A percentile compares a stretch with the other conserved stretches of the same genome.
phyloP scores from a whole-genome alignment of 192 early-diverging fungal species.

The Fimicolochytrium jonesii region DNA sequence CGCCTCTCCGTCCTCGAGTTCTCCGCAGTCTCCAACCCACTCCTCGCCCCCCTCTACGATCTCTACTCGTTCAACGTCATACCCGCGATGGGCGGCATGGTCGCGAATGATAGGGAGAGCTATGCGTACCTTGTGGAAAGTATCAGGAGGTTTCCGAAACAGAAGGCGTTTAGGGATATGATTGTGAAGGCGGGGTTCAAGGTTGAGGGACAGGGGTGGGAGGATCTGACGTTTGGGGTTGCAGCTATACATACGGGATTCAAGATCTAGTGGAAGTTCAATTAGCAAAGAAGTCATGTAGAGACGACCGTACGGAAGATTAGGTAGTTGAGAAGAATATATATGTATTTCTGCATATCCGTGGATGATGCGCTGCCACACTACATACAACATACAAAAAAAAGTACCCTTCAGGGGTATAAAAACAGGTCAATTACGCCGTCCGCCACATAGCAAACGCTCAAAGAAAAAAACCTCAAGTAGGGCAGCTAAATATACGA shows the following conservation, averaged over 20 bases:
- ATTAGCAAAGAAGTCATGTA: too few relatives aligned
- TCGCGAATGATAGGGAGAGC: constrained; percentile 84
- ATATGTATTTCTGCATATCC: too few relatives aligned
- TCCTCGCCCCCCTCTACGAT: constrained; percentile 83
- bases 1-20: constrained; percentile 97
- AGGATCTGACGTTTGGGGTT: constrained; percentile 96
- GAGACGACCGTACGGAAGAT: too few relatives aligned
- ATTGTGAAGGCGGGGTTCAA: constrained; percentile 88
- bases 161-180: constrained; percentile 85
- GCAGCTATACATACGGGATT: constrained; percentile 94
- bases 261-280: constrained; percentile 61
- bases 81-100: constrained; percentile 76
- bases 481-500: too few relatives aligned
- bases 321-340: too few relatives aligned
- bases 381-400: too few relatives aligned
- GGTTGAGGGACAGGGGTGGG: constrained; percentile 82
- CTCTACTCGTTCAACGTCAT: constrained; percentile 93
- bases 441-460: too few relatives aligned
- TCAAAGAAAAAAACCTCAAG: too few relatives aligned
- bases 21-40: constrained; percentile 80
- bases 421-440: too few relatives aligned
- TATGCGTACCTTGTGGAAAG: constrained; percentile 98
- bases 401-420: too few relatives aligned
- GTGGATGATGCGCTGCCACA: too few relatives aligned
- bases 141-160: constrained; percentile 89